A percentile compares a stretch with the other conserved stretches of the same genome.
Conservation (phyloP, 768 basidiomycete genomes). For the Leucosporidium yakuticum region DNA sequence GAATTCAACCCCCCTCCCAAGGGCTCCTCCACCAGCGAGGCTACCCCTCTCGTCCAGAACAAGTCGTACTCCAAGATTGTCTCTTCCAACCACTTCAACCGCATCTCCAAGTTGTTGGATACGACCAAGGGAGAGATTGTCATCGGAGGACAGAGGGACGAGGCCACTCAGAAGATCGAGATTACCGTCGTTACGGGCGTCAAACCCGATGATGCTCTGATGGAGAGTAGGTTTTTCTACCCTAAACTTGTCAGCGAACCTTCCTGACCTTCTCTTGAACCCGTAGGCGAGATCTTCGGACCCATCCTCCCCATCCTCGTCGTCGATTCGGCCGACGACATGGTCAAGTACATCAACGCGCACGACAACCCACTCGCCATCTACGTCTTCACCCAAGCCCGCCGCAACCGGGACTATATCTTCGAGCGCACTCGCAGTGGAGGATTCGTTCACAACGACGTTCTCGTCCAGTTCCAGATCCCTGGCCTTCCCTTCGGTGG, state of each 20-base stretch:
- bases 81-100: conserved; percentile 52
- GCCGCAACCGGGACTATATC: conserved; percentile 59
- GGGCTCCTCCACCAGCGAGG: not conserved
- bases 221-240: conserved; percentile 46
- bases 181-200: conserved; percentile 68
- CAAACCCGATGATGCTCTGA: conserved; percentile 59
- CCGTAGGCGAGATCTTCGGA: conserved; percentile 66
- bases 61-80: conserved; percentile 49
- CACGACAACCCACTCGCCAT: conserved; percentile 57
- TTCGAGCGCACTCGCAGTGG: conserved; percentile 67
- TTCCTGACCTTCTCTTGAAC: not conserved
- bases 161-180: conserved; percentile 56
- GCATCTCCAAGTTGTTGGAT: conserved; percentile 55
- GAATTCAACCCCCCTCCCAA: conserved; percentile 10
- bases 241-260: not conserved
- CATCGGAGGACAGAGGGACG: conserved; percentile 60
- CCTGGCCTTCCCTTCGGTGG: conserved; percentile 70
- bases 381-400: conserved; percentile 66
- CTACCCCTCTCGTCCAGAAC: not conserved
- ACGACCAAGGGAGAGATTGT: conserved; percentile 61
- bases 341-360: conserved; percentile 55
- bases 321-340: conserved; percentile 52
- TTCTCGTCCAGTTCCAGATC: conserved; percentile 49
- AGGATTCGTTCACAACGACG: conserved; percentile 63
- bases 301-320: conserved; percentile 64